Evolutionary conservation across 2,329 filamentous ascomycete genomes (phyloP).

Genomic region (Colletotrichum shisoi): DNA sequence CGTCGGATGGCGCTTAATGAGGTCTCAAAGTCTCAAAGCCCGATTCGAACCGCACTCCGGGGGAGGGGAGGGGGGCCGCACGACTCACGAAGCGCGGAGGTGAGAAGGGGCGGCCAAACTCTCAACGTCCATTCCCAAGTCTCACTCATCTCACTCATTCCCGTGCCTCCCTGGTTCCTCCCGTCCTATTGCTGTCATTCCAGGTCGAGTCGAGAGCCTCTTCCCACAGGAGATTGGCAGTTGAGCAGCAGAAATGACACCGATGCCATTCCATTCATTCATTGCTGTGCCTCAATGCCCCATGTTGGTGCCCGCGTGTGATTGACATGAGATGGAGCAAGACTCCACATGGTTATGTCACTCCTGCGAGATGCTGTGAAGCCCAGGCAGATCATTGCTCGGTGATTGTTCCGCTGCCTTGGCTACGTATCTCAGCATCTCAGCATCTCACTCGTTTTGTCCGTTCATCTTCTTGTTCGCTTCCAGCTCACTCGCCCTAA

Average conservation of each 20-base stretch:
- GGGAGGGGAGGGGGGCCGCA: background rate
- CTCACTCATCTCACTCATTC: background rate
- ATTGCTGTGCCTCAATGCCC: constrained; percentile 1
- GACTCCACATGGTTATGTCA: constrained; percentile 32
- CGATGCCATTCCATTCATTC: too few species aligned
- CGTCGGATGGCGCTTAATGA: constrained; percentile 11
- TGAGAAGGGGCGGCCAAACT: background rate
- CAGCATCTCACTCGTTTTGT: background rate
- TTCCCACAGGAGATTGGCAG: background rate
- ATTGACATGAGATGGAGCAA: constrained; percentile 8
- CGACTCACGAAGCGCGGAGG: background rate
- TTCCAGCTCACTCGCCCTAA: background rate
- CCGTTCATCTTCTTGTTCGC: constrained; percentile 13
- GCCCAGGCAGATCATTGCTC: background rate
- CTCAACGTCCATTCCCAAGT: background rate
- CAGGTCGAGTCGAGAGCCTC: constrained; percentile 2
- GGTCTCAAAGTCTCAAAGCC: constrained; percentile 19
- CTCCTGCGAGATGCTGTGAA: constrained; percentile 25
- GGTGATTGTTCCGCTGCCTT: background rate
- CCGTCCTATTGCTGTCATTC: background rate
- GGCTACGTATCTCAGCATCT: background rate
- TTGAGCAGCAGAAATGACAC: background rate
- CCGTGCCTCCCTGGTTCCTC: background rate
- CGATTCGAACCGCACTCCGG: background rate
- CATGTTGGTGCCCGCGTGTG: constrained; percentile 7